phyloP scores from a whole-genome alignment of 2,329 filamentous ascomycete species.

The Colletotrichum orchidophilum region DNA sequence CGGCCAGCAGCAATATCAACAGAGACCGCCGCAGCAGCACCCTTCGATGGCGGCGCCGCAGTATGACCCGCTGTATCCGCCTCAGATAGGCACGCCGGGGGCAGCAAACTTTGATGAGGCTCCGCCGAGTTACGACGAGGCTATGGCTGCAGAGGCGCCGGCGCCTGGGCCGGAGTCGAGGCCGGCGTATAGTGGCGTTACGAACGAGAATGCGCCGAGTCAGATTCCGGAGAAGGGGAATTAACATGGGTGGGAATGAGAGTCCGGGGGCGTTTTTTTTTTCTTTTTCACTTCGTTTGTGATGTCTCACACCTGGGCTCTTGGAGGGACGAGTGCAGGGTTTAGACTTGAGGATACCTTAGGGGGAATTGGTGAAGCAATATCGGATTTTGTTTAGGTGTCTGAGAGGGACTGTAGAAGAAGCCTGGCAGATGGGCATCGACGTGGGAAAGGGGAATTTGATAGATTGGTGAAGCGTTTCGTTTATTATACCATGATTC shows the following conservation, averaged over 20 bases:
- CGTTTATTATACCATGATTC: not conserved
- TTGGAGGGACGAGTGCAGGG: not conserved
- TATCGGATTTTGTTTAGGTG: not conserved
- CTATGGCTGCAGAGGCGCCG: constrained; percentile 78
- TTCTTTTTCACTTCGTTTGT: not conserved
- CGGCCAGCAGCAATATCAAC: constrained; percentile 3
- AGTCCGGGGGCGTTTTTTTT: not conserved
- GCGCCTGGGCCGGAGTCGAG: constrained; percentile 76
- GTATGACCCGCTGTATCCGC: constrained; percentile 65
- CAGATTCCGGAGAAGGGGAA: constrained; percentile 52
- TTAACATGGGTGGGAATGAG: constrained; percentile 28
- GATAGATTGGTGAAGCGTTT: not conserved
- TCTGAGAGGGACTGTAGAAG: not conserved
- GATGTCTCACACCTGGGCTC: not conserved
- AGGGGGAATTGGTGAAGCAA: not conserved
- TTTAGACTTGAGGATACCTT: not conserved
- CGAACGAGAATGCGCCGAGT: constrained; percentile 68
- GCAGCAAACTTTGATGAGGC: constrained; percentile 72
- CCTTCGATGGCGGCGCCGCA: constrained; percentile 39
- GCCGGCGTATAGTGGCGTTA: constrained; percentile 73
- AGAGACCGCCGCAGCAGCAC: constrained; percentile 37
- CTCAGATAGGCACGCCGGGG: constrained; percentile 60
- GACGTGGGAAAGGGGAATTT: not conserved
- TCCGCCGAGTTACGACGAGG: constrained; percentile 96
- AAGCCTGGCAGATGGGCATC: no score